Conservation (phyloP, 768 basidiomycete genomes). For the Artomyces pyxidatus region DNA sequence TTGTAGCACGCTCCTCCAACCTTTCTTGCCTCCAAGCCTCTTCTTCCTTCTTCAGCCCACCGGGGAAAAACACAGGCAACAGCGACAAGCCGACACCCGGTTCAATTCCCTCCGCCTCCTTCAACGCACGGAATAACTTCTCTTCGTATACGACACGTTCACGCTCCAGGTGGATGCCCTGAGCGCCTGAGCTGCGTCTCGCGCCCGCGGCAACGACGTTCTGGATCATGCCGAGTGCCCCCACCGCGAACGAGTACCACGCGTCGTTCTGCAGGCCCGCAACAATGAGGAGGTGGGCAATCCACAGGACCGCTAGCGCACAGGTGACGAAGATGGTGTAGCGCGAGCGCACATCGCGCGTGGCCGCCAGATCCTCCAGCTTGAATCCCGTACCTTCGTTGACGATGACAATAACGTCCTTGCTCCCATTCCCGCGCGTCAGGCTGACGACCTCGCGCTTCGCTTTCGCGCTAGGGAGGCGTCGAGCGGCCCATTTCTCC, state of each 20-base stretch:
- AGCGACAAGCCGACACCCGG: slow-evolving; percentile 13
- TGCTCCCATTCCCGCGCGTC: slow-evolving; percentile 24
- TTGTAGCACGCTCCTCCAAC: too few relatives aligned
- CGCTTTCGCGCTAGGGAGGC: not conserved
- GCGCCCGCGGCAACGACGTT: slow-evolving; percentile 20
- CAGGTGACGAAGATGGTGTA: slow-evolving; percentile 9
- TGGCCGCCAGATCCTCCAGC: slow-evolving; percentile 25
- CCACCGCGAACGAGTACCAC: slow-evolving; percentile 20
- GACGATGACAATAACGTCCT: slow-evolving; percentile 23
- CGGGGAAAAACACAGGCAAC: slow-evolving; percentile 17
- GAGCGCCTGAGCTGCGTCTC: slow-evolving; percentile 14
- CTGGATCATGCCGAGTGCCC: slow-evolving; percentile 21
- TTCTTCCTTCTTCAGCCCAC: slow-evolving; percentile 13
- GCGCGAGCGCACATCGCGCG: slow-evolving; percentile 10
- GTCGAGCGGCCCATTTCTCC: slow-evolving; percentile 24
- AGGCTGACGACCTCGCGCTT: slow-evolving; percentile 21
- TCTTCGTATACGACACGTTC: slow-evolving; percentile 3
- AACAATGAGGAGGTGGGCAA: slow-evolving; percentile 20
- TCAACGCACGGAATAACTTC: slow-evolving; percentile 17
- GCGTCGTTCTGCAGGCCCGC: slow-evolving; percentile 15
- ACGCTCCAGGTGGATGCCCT: slow-evolving; percentile 19
- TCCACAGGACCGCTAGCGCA: slow-evolving; percentile 17
- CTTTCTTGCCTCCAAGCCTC: not conserved
- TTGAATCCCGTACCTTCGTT: slow-evolving; percentile 20
- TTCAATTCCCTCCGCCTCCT: slow-evolving; percentile 9